Evolutionary conservation across 441 rosid species (phyloP).

Genomic region (Arabidopsis lyrata): DNA sequence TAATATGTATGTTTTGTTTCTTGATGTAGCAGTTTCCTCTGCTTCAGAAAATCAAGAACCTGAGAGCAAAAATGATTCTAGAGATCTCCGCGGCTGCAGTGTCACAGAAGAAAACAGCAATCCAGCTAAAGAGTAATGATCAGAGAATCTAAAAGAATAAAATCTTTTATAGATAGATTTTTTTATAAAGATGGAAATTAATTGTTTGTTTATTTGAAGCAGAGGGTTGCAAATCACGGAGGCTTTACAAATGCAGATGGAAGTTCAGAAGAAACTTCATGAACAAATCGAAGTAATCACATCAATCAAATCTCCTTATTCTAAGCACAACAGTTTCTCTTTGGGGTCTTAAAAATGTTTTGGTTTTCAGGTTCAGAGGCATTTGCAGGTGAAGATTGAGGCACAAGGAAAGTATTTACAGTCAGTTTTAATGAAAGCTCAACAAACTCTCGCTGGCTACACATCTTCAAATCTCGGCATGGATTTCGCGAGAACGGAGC

Average conservation of each 20-base stretch:
- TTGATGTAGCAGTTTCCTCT: conserved; percentile 37
- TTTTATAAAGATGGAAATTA: background rate
- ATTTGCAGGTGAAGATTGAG: conserved; percentile 93
- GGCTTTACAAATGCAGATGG: conserved; percentile 92
- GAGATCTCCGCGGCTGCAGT: conserved; percentile 25
- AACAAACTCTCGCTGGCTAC: conserved; percentile 86
- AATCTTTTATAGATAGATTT: conserved; percentile 28
- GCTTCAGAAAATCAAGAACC: conserved; percentile 69
- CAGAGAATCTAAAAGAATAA: conserved; percentile 11
- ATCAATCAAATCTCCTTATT: background rate
- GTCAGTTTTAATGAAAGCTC: conserved; percentile 85
- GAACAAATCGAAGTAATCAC: conserved; percentile 88
- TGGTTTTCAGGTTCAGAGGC: conserved; percentile 87
- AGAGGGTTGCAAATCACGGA: conserved; percentile 77
- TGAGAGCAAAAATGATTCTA: conserved; percentile 48
- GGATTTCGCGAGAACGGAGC: conserved; percentile 77
- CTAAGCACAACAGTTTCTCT: background rate
- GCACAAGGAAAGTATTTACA: conserved; percentile 97
- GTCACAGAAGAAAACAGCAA: conserved; percentile 50
- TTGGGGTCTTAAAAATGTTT: background rate
- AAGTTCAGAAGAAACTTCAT: conserved; percentile 90
- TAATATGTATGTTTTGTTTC: conserved; percentile 16
- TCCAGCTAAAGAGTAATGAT: conserved; percentile 73
- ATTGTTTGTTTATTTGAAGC: conserved; percentile 41
- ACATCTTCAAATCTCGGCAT: conserved; percentile 63